Conservation (phyloP, 805 yeast species). For the Huiozyma naganishii region DNA sequence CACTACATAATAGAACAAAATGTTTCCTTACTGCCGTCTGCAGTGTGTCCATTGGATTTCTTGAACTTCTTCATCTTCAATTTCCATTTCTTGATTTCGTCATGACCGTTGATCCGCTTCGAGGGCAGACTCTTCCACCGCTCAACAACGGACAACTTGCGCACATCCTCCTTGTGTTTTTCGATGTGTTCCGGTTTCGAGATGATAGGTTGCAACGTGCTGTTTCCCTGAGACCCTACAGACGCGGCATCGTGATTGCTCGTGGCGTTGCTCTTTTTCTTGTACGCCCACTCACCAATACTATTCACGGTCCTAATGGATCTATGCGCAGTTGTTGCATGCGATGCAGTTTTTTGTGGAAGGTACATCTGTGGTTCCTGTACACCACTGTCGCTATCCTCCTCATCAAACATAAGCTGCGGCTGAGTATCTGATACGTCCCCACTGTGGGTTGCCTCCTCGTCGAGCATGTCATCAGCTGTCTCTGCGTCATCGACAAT, state of each 20-base stretch:
- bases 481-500: constrained; percentile 3
- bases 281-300: constrained; percentile 23
- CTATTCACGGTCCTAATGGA: constrained; percentile 23
- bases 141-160: constrained; percentile 12
- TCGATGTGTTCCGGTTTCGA: background rate
- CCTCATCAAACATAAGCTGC: constrained; percentile 2
- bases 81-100: constrained; percentile 15
- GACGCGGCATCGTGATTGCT: constrained; percentile 10
- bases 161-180: background rate
- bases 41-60: constrained; percentile 1
- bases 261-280: constrained; percentile 9
- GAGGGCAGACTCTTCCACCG: constrained; percentile 24
- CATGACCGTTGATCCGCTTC: constrained; percentile 8
- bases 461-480: background rate
- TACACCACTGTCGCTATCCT: constrained; percentile 4
- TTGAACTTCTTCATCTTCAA: constrained; percentile 15
- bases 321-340: constrained; percentile 21
- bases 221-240: constrained; percentile 12
- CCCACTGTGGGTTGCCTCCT: constrained; percentile 1
- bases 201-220: too few relatives aligned
- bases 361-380: constrained; percentile 14
- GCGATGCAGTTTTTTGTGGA: constrained; percentile 17
- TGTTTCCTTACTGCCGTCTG: constrained; percentile 4
- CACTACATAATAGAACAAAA: constrained; percentile 11
- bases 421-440: constrained; percentile 3